Evolutionary conservation across 2,329 filamentous ascomycete genomes (phyloP), one percentile per base, ranked within the genome.

Genomic region (Cyclaneusma minus): DNA sequence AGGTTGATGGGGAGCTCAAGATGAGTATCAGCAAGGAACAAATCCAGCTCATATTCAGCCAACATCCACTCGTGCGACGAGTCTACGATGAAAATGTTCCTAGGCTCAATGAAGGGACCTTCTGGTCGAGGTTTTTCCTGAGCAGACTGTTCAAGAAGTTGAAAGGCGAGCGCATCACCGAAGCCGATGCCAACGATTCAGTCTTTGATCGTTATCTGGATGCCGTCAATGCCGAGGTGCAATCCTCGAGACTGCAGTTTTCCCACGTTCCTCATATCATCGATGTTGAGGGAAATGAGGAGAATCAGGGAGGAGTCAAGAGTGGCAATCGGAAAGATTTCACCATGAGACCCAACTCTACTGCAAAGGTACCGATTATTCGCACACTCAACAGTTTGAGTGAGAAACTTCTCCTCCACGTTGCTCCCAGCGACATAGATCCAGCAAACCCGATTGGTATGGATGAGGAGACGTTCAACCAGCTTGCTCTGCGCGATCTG

Each of bases 61-160:
- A 95, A 49, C 87, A 98, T 50, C 84, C 89, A 2, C 61, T 98
- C 1, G 77, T 98, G 32, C 80, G 82, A 47, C 71, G 74, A 12
- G 80, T 92, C 5, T 95, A 94, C 51, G 83, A 95, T 45, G 85
- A 94, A 45, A 83, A 85, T 37, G 84, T 94, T 0, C 84, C 82
- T 4, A 80, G 78, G 32, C 52, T 91, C 20, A 71, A 64, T 14
- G 81, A 92, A 42, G 62, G 64, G 29, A 72, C 82, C 25, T 98
- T 98, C 47, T 98, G 87, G 85, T 79, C 79, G 5, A 68, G 82
- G 9, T 98, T 98, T 54, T 95, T 98, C 49, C 70, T 85, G 34
- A 93, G 83, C 50, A 70, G 80, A 30, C 58, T 98, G 6, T 83
- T 84, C 37, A 94, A 93, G 54, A 87, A 84, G 45, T 58, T 98